These are phyloP conservation scores for Graphilbum ipis-grandicollis DNA, from an alignment of 2,329 filamentous ascomycete genomes.

Conservation along the genomic window DNA sequence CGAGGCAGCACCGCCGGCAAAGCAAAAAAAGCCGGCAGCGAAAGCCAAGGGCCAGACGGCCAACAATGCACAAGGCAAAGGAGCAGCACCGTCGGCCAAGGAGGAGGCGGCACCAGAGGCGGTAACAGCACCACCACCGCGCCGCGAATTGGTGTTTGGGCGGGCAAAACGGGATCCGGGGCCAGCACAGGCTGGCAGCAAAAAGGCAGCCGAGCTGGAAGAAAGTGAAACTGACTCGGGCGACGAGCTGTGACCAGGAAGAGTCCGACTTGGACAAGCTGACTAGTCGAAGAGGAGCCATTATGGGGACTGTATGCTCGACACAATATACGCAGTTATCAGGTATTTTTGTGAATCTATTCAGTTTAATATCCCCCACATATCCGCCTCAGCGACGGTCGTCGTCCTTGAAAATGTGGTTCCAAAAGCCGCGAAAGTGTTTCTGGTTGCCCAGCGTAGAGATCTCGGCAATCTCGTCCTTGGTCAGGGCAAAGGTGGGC, in stretches of 20 bases:
- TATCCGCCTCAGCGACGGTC: conserved; percentile 19
- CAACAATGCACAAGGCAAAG: not conserved
- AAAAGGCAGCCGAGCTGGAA: conserved; percentile 4
- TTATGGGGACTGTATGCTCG: not conserved
- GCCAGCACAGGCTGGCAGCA: too few species aligned
- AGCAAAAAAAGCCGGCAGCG: not conserved
- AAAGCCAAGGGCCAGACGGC: not conserved
- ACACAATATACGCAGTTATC: too few species aligned
- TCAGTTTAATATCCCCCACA: too few species aligned
- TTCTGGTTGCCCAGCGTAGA: conserved; percentile 37
- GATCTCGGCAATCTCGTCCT: conserved; percentile 40
- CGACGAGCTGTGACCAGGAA: conserved; percentile 38
- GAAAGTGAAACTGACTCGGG: conserved; percentile 35
- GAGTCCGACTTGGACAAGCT: too few species aligned
- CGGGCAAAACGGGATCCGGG: conserved; percentile 9
- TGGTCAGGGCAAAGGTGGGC: conserved; percentile 38
- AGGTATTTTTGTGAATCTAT: not conserved
- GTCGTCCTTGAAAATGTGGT: conserved; percentile 28
- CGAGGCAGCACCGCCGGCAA: not conserved
- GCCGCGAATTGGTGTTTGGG: conserved; percentile 9
- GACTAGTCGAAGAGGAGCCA: too few species aligned
- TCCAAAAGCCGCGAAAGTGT: conserved; percentile 45
- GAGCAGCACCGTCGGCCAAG: not conserved
- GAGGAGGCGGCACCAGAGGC: not conserved
- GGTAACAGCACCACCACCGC: conserved; percentile 12